A percentile compares a stretch with the other conserved stretches of the same genome.
These are phyloP conservation scores for Angomonas ambiguus DNA, from an alignment of 208 protist species.

Conservation along the genomic window DNA sequence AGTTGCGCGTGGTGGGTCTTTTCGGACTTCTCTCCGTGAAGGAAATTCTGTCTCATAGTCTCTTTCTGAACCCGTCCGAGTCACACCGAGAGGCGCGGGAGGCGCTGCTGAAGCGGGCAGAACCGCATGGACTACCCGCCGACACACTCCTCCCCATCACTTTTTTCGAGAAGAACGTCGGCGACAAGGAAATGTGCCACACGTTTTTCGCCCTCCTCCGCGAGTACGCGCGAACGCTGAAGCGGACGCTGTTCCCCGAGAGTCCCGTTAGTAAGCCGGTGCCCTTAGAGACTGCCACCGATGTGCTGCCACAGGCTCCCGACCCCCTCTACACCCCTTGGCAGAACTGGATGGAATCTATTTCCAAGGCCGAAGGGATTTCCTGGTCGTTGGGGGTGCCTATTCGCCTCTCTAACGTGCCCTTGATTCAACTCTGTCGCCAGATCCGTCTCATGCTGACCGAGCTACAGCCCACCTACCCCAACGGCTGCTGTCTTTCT, in stretches of 20 bases:
- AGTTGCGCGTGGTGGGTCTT: slow-evolving; percentile 42
- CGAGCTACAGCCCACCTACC: slow-evolving; percentile 24
- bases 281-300: background rate
- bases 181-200: slow-evolving; percentile 55
- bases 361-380: background rate
- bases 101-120: slow-evolving; percentile 15
- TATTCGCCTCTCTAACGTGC: slow-evolving; percentile 41
- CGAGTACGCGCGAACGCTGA: slow-evolving; percentile 36
- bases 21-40: slow-evolving; percentile 47
- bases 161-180: slow-evolving; percentile 56
- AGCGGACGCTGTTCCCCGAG: slow-evolving; percentile 13
- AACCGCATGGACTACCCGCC: slow-evolving; percentile 22
- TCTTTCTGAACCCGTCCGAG: slow-evolving; percentile 11
- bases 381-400: slow-evolving; percentile 13
- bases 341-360: background rate
- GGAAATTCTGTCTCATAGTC: slow-evolving; percentile 26
- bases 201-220: slow-evolving; percentile 42
- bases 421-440: slow-evolving; percentile 47
- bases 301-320: background rate
- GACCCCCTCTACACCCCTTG: background rate
- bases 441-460: slow-evolving; percentile 38
- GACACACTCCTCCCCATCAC: slow-evolving; percentile 20
- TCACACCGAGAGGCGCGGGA: background rate
- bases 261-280: no score
- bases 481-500: slow-evolving; percentile 17